Evolutionary conservation across 441 rosid genomes (phyloP).

Genomic region (Eruca vesicaria): DNA sequence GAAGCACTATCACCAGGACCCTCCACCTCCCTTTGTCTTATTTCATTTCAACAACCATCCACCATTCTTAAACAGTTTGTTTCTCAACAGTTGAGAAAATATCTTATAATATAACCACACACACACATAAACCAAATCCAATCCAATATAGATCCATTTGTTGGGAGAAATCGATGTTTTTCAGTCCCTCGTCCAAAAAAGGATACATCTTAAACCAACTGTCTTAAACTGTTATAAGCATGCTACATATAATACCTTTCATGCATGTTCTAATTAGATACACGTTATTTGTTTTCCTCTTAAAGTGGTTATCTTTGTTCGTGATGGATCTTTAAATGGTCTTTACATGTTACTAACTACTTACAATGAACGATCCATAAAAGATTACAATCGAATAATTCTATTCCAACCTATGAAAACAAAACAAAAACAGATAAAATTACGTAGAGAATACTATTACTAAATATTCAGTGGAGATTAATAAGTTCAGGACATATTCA

Average conservation of each 20-base stretch:
- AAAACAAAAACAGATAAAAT: background rate
- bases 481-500: background rate
- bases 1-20: slow-evolving; percentile 37
- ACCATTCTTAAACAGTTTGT: slow-evolving; percentile 1
- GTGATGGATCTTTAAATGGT: background rate
- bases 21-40: slow-evolving; percentile 29
- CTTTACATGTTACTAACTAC: background rate
- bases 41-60: slow-evolving; percentile 20
- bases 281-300: background rate
- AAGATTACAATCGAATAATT: background rate
- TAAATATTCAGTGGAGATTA: background rate
- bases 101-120: background rate
- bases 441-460: background rate
- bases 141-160: background rate
- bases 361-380: background rate
- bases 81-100: background rate
- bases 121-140: background rate
- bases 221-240: background rate
- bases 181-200: no score
- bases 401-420: background rate
- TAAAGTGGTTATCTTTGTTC: background rate
- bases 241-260: background rate
- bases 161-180: background rate
- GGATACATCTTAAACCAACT: no score
- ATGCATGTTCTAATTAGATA: background rate